These are phyloP conservation scores for Vitis amurensis DNA, from an alignment of 164 flowering plant species.

Conservation along the genomic window DNA sequence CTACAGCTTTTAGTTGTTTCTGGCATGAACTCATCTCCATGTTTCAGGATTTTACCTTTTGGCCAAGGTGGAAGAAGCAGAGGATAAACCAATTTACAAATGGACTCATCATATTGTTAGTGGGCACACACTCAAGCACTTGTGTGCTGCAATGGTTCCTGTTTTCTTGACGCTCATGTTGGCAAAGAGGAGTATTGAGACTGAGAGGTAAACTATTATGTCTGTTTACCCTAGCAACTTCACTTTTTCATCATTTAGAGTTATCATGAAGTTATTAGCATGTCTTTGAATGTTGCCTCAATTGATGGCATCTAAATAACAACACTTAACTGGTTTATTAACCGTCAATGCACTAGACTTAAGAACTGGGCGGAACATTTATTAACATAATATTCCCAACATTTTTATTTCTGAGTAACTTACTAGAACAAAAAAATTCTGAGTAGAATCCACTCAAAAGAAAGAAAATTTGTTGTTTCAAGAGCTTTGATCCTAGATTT, in stretches of 20 bases:
- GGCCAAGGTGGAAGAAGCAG: slow-evolving; percentile 94
- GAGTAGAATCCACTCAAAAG: too few relatives aligned
- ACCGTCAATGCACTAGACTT: too few relatives aligned
- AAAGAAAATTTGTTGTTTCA: too few relatives aligned
- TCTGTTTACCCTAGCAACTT: neutral
- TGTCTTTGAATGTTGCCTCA: too few relatives aligned
- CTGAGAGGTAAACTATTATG: slow-evolving; percentile 56
- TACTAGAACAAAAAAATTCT: too few relatives aligned
- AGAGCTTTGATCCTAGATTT: too few relatives aligned
- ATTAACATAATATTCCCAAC: too few relatives aligned
- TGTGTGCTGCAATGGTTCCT: slow-evolving; percentile 97
- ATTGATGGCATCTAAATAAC: too few relatives aligned
- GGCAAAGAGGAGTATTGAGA: slow-evolving; percentile 68
- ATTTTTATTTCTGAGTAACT: too few relatives aligned
- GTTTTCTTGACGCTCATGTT: slow-evolving; percentile 90
- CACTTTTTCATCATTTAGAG: neutral
- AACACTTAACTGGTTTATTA: too few relatives aligned
- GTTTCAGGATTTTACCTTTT: slow-evolving; percentile 82
- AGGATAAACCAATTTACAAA: slow-evolving; percentile 65
- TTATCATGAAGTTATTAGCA: neutral
- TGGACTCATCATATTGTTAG: slow-evolving; percentile 86
- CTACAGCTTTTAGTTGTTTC: neutral
- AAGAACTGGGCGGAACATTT: too few relatives aligned
- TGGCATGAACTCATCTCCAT: neutral
- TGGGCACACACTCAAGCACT: slow-evolving; percentile 95